Conservation (phyloP, 225 moss, liverwort and hornwort genomes). For the Thuidium tamariscinum region DNA sequence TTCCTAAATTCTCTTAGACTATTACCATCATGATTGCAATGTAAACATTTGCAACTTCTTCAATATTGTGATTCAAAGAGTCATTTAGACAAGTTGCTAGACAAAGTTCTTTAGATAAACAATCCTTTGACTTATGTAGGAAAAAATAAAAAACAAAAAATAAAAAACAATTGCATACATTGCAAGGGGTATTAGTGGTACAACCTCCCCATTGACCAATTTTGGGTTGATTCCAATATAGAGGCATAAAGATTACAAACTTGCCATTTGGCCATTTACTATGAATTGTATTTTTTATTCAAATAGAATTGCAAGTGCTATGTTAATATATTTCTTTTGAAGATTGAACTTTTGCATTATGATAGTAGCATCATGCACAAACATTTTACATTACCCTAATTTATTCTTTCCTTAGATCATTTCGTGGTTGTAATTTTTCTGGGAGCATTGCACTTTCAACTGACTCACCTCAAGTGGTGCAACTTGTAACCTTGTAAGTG, state of each 20-base stretch:
- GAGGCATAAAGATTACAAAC: neutral
- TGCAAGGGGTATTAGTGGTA: accelerated
- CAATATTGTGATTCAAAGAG: neutral
- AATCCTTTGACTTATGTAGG: neutral
- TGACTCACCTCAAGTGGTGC: neutral
- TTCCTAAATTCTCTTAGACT: neutral
- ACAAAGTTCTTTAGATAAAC: neutral
- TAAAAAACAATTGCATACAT: neutral
- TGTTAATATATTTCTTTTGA: neutral
- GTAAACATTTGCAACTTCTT: neutral
- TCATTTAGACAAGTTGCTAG: neutral
- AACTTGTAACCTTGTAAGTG: neutral
- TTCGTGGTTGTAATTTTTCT: neutral
- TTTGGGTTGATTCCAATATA: neutral
- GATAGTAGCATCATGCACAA: neutral
- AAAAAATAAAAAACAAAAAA: neutral
- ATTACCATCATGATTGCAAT: neutral
- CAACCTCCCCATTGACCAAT: accelerated
- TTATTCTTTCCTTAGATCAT: neutral
- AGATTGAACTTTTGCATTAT: neutral
- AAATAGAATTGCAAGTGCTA: neutral
- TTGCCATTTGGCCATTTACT: accelerated
- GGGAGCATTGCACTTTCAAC: neutral
- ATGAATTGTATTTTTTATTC: neutral
- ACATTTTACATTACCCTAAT: neutral